phyloP scores from a whole-genome alignment of 805 yeast genomes.

The Candida tallmaniae region DNA sequence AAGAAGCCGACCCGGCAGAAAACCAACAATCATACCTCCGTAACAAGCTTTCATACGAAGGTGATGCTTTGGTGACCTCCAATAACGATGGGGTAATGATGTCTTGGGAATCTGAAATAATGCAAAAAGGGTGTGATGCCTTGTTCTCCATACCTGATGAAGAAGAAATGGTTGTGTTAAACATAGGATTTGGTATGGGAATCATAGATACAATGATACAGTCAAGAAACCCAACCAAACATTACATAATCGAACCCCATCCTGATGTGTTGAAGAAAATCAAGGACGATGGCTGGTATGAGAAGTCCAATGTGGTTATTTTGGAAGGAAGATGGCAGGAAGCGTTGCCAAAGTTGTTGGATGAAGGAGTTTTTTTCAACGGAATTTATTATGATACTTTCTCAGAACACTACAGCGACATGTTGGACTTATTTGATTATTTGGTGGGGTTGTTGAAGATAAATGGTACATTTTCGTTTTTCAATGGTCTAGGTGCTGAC shows the following conservation, averaged over 20 bases:
- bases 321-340: slow-evolving; percentile 95
- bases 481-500: slow-evolving; percentile 68
- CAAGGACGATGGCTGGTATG: slow-evolving; percentile 77
- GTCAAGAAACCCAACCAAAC: slow-evolving; percentile 52
- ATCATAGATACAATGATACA: slow-evolving; percentile 82
- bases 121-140: slow-evolving; percentile 76
- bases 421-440: slow-evolving; percentile 78
- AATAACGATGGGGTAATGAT: slow-evolving; percentile 92
- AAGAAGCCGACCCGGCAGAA: slow-evolving; percentile 48
- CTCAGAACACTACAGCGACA: slow-evolving; percentile 85
- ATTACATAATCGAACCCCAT: slow-evolving; percentile 91
- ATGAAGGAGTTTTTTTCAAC: slow-evolving; percentile 64
- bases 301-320: slow-evolving; percentile 63
- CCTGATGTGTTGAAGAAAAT: slow-evolving; percentile 79
- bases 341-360: slow-evolving; percentile 59
- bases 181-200: slow-evolving; percentile 97
- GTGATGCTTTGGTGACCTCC: slow-evolving; percentile 68
- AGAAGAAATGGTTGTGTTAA: slow-evolving; percentile 53
- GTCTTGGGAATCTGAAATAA: slow-evolving; percentile 88
- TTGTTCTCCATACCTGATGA: slow-evolving; percentile 47
- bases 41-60: slow-evolving; percentile 63
- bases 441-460: slow-evolving; percentile 81
- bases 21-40: slow-evolving; percentile 60
- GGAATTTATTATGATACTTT: slow-evolving; percentile 94
- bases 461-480: slow-evolving; percentile 81